Conservation (phyloP, 768 basidiomycete species). For the Macrocybe gigantea region DNA sequence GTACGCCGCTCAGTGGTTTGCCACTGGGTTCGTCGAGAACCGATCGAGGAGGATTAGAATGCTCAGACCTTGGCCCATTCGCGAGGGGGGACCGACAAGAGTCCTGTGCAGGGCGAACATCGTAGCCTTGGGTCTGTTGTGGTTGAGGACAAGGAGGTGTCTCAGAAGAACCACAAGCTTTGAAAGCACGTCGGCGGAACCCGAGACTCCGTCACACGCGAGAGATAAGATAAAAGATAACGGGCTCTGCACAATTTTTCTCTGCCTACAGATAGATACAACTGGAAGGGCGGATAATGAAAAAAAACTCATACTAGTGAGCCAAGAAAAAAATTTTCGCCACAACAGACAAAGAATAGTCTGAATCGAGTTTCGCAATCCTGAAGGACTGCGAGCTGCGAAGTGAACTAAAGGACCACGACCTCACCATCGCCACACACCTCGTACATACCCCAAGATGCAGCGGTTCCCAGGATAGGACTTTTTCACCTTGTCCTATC, state of each 20-base stretch:
- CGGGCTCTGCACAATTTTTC: too few relatives aligned
- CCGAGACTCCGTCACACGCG: too few relatives aligned
- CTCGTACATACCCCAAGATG: too few relatives aligned
- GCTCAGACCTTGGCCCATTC: conserved; percentile 85
- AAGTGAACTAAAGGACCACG: conserved; percentile 30
- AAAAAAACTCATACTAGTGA: conserved; percentile 6
- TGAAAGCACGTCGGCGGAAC: too few relatives aligned
- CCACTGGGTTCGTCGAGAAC: conserved; percentile 56
- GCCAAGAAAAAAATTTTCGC: conserved; percentile 11
- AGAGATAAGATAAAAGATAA: too few relatives aligned
- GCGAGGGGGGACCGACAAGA: conserved; percentile 28
- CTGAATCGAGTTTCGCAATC: conserved; percentile 35
- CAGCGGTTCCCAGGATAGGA: too few relatives aligned
- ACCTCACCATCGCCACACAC: too few relatives aligned
- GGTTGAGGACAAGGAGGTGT: background rate
- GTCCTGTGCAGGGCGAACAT: conserved; percentile 58
- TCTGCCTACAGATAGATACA: too few relatives aligned
- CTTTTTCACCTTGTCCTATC: too few relatives aligned
- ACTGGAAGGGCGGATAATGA: background rate
- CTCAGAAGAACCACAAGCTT: too few relatives aligned
- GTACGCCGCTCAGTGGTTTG: conserved; percentile 55
- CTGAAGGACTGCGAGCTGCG: conserved; percentile 18
- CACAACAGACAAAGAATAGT: conserved; percentile 36
- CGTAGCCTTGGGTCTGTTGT: conserved; percentile 52
- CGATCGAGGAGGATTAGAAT: conserved; percentile 58